Conservation (phyloP, 352 stramenopile species). For the Phytophthora multivora region DNA sequence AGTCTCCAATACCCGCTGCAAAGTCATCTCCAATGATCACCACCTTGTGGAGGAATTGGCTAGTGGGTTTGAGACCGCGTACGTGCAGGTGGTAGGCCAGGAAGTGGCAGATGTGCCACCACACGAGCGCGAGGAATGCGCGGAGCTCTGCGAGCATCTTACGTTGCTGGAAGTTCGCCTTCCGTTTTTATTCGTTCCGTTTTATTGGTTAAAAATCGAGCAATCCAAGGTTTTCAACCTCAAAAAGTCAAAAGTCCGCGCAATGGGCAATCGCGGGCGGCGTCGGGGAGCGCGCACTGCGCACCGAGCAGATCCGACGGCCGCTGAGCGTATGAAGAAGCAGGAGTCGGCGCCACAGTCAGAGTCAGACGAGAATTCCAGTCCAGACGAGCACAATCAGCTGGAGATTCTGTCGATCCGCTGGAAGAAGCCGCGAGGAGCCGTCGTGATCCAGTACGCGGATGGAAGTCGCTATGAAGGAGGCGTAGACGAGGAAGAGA, state of each 20-base stretch:
- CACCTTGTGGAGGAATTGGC: slow-evolving; percentile 83
- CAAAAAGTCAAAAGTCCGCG: too few species aligned
- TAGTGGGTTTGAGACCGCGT: slow-evolving; percentile 52
- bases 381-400: slow-evolving; percentile 14
- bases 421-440: slow-evolving; percentile 48
- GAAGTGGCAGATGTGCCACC: slow-evolving; percentile 69
- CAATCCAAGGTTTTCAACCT: neutral
- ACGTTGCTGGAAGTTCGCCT: too few species aligned
- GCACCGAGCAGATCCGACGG: slow-evolving; percentile 30
- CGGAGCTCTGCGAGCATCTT: slow-evolving; percentile 47
- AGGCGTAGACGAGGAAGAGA: slow-evolving; percentile 45
- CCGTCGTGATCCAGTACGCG: slow-evolving; percentile 55
- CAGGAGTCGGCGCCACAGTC: slow-evolving; percentile 18
- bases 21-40: slow-evolving; percentile 88
- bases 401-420: slow-evolving; percentile 58
- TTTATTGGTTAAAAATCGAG: too few species aligned
- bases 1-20: slow-evolving; percentile 78
- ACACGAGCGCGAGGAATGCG: slow-evolving; percentile 64
- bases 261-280: slow-evolving; percentile 73
- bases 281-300: slow-evolving; percentile 38
- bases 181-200: too few species aligned
- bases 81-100: slow-evolving; percentile 48
- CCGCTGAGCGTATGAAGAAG: slow-evolving; percentile 21
- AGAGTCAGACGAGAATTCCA: slow-evolving; percentile 14
- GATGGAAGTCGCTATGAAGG: slow-evolving; percentile 77